A percentile compares a stretch with the other conserved stretches of the same genome.
phyloP scores from a whole-genome alignment of 805 yeast species.

The Candida saitoana region DNA sequence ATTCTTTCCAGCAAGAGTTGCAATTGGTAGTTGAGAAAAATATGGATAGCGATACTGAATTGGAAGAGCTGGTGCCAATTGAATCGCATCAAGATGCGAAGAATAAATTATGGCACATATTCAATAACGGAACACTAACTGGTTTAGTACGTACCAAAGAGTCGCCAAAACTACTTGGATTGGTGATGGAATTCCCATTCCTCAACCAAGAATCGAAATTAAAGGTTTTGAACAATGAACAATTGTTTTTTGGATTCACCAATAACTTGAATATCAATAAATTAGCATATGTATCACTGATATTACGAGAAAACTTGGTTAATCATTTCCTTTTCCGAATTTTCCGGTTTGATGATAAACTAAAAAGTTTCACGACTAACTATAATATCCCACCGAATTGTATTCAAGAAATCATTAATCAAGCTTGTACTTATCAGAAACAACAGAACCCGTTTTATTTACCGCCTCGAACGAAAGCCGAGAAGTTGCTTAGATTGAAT shows the following conservation, averaged over 20 bases:
- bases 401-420: conserved; percentile 20
- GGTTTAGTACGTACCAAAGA: conserved; percentile 24
- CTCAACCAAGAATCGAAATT: not conserved
- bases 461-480: conserved; percentile 21
- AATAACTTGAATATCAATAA: conserved; percentile 4
- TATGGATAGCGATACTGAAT: not conserved
- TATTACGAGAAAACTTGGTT: conserved; percentile 9
- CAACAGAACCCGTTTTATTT: conserved; percentile 24
- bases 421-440: conserved; percentile 19
- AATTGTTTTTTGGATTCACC: conserved; percentile 9
- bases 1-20: conserved; percentile 6
- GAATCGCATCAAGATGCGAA: not conserved
- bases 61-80: not conserved
- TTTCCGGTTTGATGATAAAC: conserved; percentile 11
- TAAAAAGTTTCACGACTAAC: conserved; percentile 6
- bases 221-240: conserved; percentile 5
- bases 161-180: conserved; percentile 17
- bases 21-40: not conserved
- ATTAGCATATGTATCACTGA: conserved; percentile 8
- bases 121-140: conserved; percentile 12
- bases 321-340: conserved; percentile 12
- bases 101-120: conserved; percentile 6
- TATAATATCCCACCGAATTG: conserved; percentile 19
- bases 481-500: not conserved
- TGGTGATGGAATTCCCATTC: conserved; percentile 16